Evolutionary conservation across 2,329 filamentous ascomycete genomes (phyloP), one percentile per base, ranked within the genome.

Genomic region (Colletotrichum brevisporum): DNA sequence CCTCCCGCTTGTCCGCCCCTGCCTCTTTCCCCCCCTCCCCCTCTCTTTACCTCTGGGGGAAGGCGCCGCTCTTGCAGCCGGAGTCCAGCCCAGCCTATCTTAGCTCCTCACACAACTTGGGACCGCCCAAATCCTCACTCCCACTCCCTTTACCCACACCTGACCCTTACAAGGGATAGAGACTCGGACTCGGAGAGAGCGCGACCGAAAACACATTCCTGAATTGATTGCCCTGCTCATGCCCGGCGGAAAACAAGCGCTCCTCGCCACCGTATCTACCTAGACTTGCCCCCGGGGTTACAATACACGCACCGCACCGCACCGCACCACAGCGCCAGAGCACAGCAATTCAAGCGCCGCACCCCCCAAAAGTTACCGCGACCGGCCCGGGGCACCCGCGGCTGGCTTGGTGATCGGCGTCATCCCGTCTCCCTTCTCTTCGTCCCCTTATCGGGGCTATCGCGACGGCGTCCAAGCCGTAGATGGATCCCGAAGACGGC

Each of bases 401-500:
- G 31, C 66, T 53, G 62, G 27, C 55, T 60, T 31, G 26, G 51
- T 51, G 67, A 69, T 69, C 56, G 67, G 62, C 48, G 31, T 45
- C 53, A 63, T 64, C 48, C 18, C 26, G 15, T 36, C 39, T 50
- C 26, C 18, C 39, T 45, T 62, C n/a, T 51, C 12, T 18, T 18
- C 45, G 45, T 15, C 21, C 8, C 39, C 62, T 69, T 69, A 67
- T 67, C 67, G 51, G n/a, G 16, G 45, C 45, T 47, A n/a, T 18
- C 3, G 12, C 15, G 9, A 36, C 31, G 31, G 31, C 31, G 31
- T 10, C 41, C 41, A n/a, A 15, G 41, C 65, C 67, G 43, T 56
- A 66, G 26, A 69, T 69, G 67, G 67, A 69, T 61, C 51, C 67
- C 54, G 62, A 69, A 12, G 67, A 69, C 67, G 62, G 67, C 51